These are phyloP conservation scores for Chlorella vulgaris DNA, from an alignment of 139 green algal species.

Conservation along the genomic window DNA sequence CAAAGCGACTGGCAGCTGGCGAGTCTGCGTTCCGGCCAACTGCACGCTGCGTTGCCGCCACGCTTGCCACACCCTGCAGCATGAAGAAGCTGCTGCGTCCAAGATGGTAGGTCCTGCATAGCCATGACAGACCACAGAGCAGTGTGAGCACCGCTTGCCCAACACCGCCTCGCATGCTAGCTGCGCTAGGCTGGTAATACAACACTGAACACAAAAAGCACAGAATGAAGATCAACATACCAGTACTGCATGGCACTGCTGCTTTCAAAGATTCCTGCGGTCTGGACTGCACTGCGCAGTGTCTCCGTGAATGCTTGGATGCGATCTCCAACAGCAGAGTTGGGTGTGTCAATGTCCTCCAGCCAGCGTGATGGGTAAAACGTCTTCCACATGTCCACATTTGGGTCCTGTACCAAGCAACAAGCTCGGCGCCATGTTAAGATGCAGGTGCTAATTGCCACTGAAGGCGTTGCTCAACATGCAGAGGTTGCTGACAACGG, in stretches of 20 bases:
- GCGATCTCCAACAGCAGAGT: conserved; percentile 12
- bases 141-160: too few species aligned
- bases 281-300: conserved; percentile 14
- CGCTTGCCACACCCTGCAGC: conserved; percentile 51
- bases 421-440: background rate
- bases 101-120: conserved; percentile 71
- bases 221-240: conserved; percentile 14
- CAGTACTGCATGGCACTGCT: conserved; percentile 28
- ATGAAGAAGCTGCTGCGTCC: conserved; percentile 72
- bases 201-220: background rate
- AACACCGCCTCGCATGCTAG: too few species aligned
- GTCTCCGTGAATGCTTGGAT: conserved; percentile 36
- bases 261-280: conserved; percentile 13
- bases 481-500: too few species aligned
- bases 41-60: background rate
- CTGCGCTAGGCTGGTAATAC: too few species aligned
- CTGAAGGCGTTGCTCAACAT: too few species aligned
- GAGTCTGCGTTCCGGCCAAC: background rate
- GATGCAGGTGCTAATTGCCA: background rate
- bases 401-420: conserved; percentile 9
- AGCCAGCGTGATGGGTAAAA: background rate
- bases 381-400: conserved; percentile 13
- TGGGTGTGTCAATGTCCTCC: background rate
- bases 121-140: too few species aligned
- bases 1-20: conserved; percentile 8